A percentile compares a stretch with the other conserved stretches of the same genome.
Evolutionary conservation across 371 early-diverging fungal genomes (phyloP).

Genomic region (Mucor mucedo): DNA sequence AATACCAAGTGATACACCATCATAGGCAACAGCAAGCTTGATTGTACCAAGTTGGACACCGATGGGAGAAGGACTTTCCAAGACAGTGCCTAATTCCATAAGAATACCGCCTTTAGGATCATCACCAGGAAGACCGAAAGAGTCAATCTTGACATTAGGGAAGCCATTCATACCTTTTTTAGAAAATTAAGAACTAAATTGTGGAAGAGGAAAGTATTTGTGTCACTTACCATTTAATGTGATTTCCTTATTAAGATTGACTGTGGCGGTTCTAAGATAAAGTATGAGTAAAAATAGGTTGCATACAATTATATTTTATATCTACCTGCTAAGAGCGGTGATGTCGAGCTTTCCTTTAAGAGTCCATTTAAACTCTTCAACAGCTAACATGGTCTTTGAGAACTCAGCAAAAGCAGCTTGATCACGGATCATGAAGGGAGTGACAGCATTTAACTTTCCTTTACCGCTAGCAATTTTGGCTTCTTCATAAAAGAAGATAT

Average conservation of each 20-base stretch:
- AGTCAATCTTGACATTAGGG: conserved; percentile 57
- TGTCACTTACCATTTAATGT: conserved; percentile 35
- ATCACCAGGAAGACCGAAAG: conserved; percentile 62
- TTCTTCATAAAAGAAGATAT: conserved; percentile 52
- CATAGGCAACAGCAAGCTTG: conserved; percentile 54
- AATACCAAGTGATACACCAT: conserved; percentile 56
- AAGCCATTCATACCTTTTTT: conserved; percentile 57
- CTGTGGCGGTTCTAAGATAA: conserved; percentile 41
- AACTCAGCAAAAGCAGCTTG: conserved; percentile 54
- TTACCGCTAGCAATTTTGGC: conserved; percentile 57
- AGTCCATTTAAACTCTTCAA: conserved; percentile 58
- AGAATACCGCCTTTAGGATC: conserved; percentile 61
- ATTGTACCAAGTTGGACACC: conserved; percentile 66
- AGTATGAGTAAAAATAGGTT: too few relatives aligned
- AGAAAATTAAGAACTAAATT: too few relatives aligned
- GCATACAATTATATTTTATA: too few relatives aligned
- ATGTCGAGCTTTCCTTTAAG: conserved; percentile 63
- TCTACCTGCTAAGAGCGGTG: conserved; percentile 58
- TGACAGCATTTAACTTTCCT: conserved; percentile 47
- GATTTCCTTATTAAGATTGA: conserved; percentile 48
- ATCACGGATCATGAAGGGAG: conserved; percentile 55
- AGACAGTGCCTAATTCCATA: conserved; percentile 56
- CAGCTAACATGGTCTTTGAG: conserved; percentile 59
- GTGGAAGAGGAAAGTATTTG: background rate
- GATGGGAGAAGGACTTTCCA: conserved; percentile 66